phyloP scores from a whole-genome alignment of 169 alveolate species.

The Prorocentrum cordatum region DNA sequence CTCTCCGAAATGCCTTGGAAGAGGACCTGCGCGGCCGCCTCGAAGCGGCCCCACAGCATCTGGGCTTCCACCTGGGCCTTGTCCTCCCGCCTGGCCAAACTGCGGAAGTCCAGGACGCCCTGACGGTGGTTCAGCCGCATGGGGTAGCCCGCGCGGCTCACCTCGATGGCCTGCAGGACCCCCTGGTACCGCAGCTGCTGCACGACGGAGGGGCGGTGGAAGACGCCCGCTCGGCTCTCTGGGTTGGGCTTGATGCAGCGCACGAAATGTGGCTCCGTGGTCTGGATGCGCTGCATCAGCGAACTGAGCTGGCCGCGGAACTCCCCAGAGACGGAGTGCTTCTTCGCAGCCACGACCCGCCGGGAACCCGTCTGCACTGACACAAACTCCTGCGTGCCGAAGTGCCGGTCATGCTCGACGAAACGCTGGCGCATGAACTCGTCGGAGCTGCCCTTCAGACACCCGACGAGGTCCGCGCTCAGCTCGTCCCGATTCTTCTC shows the following conservation, averaged over 20 bases:
- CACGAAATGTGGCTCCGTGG: constrained; percentile 86
- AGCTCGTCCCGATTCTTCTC: constrained; percentile 93
- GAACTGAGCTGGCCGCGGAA: too few species aligned
- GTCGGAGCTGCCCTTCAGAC: constrained; percentile 9
- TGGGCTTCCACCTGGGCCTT: neutral
- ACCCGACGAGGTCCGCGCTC: constrained; percentile 73
- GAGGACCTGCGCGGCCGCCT: neutral
- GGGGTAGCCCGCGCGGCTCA: constrained; percentile 91
- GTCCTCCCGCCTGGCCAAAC: neutral
- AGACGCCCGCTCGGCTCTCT: constrained; percentile 63
- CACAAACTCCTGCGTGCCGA: neutral
- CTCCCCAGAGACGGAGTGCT: constrained; percentile 78
- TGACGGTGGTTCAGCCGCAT: constrained; percentile 85
- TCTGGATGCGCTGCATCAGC: constrained; percentile 82
- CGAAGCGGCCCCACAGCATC: neutral
- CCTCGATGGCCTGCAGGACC: constrained; percentile 86
- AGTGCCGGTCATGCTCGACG: neutral
- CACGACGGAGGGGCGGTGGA: constrained; percentile 21
- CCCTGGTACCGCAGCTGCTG: constrained; percentile 78
- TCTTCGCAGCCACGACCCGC: constrained; percentile 12
- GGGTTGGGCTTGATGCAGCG: constrained; percentile 91
- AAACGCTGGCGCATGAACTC: neutral
- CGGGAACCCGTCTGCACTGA: too few species aligned
- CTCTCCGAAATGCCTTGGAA: constrained; percentile 1
- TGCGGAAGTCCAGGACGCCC: constrained; percentile 61